Evolutionary conservation across 2,329 filamentous ascomycete species (phyloP).

Genomic region (Colletotrichum tabaci): DNA sequence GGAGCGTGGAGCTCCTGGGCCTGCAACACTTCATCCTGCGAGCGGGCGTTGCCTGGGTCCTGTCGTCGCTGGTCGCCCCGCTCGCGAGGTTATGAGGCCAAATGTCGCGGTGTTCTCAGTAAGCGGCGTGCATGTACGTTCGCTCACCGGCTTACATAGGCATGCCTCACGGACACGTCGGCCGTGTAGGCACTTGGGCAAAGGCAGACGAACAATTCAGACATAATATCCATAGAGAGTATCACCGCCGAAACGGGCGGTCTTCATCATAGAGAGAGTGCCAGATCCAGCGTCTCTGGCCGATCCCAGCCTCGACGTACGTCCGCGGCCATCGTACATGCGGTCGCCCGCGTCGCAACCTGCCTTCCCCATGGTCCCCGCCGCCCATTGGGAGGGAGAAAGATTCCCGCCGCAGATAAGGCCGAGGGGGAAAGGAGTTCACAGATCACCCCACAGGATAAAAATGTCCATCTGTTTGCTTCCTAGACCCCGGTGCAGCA

Average conservation of each 20-base stretch:
- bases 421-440: neutral
- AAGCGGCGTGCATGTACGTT: constrained; percentile 20
- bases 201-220: neutral
- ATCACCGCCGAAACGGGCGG: neutral
- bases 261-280: neutral
- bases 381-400: constrained; percentile 26
- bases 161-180: neutral
- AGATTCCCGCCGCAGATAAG: constrained; percentile 16
- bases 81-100: constrained; percentile 25
- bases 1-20: constrained; percentile 53
- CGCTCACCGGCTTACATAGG: neutral
- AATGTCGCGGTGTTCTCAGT: neutral
- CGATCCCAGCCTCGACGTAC: constrained; percentile 25
- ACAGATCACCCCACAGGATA: constrained; percentile 9
- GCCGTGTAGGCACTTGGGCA: neutral
- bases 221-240: neutral
- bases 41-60: constrained; percentile 52
- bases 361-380: constrained; percentile 13
- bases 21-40: constrained; percentile 52
- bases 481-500: neutral
- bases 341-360: neutral
- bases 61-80: constrained; percentile 42
- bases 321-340: constrained; percentile 29
- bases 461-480: neutral
- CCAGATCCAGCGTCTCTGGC: neutral